Evolutionary conservation across 2,329 filamentous ascomycete genomes (phyloP).

Genomic region (Ampelomyces quisqualis): DNA sequence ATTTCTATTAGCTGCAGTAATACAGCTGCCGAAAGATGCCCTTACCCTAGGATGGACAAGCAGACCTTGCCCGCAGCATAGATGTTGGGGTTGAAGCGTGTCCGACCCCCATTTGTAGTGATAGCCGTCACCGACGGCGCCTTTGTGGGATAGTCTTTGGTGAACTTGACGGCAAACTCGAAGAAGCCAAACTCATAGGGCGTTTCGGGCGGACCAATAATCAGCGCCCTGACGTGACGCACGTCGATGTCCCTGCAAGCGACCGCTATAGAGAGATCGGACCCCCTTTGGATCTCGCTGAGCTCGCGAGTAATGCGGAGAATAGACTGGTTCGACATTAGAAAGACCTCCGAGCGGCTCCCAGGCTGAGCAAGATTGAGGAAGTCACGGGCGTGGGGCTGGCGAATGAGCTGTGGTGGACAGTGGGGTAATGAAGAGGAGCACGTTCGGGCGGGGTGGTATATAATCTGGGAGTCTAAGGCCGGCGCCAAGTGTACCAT

Average conservation of each 20-base stretch:
- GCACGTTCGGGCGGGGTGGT: background rate
- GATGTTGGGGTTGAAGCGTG: conserved; percentile 95
- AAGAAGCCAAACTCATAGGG: conserved; percentile 98
- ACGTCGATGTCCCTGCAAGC: conserved; percentile 86
- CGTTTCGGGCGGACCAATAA: conserved; percentile 89
- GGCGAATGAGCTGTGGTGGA: background rate
- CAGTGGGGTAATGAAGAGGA: background rate
- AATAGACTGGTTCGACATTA: conserved; percentile 81
- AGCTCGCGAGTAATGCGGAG: conserved; percentile 89
- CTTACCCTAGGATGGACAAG: conserved; percentile 84
- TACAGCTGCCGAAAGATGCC: conserved; percentile 1
- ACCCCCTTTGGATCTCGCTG: conserved; percentile 76
- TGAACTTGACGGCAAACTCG: conserved; percentile 80
- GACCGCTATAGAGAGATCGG: conserved; percentile 84
- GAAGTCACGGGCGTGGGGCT: background rate
- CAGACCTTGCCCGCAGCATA: conserved; percentile 91
- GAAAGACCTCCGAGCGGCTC: conserved; percentile 5
- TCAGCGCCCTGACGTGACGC: conserved; percentile 80
- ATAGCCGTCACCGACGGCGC: conserved; percentile 63
- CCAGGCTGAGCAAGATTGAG: too few relatives aligned
- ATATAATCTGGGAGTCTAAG: too few relatives aligned
- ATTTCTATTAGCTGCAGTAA: conserved; percentile 9
- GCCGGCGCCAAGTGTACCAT: too few relatives aligned
- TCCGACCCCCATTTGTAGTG: conserved; percentile 86
- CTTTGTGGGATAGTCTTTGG: conserved; percentile 77